Percentiles rank a stretch among this genome's conserved stretches.
phyloP scores from a whole-genome alignment of 2,329 filamentous ascomycete genomes.

The Fusarium poae region DNA sequence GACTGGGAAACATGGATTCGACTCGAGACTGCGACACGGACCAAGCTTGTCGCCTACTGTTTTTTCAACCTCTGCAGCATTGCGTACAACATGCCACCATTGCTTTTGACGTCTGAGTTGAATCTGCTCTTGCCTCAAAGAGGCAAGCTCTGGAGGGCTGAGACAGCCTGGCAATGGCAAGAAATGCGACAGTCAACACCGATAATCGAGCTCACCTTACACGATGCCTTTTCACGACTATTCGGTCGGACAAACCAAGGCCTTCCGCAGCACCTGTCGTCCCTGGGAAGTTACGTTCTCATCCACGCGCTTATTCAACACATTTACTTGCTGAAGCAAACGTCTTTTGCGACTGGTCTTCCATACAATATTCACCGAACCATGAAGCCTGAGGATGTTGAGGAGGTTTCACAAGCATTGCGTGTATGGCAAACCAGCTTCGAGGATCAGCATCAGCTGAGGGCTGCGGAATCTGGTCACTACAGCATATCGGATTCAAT shows the following conservation, averaged over 20 bases:
- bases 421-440: slow-evolving; percentile 71
- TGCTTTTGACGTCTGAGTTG: slow-evolving; percentile 71
- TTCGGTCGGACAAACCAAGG: slow-evolving; percentile 65
- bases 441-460: slow-evolving; percentile 66
- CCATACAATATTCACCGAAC: slow-evolving; percentile 65
- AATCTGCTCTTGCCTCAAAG: slow-evolving; percentile 67
- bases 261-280: slow-evolving; percentile 65
- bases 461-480: slow-evolving; percentile 62
- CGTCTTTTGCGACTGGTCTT: slow-evolving; percentile 64
- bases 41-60: slow-evolving; percentile 71
- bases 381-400: slow-evolving; percentile 67
- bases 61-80: slow-evolving; percentile 74
- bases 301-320: slow-evolving; percentile 80
- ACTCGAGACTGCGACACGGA: slow-evolving; percentile 68
- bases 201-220: slow-evolving; percentile 65
- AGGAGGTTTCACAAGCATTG: slow-evolving; percentile 68
- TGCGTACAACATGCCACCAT: slow-evolving; percentile 70
- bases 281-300: slow-evolving; percentile 77
- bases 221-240: slow-evolving; percentile 68
- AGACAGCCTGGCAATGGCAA: slow-evolving; percentile 71
- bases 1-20: slow-evolving; percentile 73
- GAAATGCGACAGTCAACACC: slow-evolving; percentile 66
- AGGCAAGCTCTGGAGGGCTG: slow-evolving; percentile 69
- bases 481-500: slow-evolving; percentile 64
- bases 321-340: slow-evolving; percentile 77